Evolutionary conservation across 2,329 filamentous ascomycete species (phyloP), one percentile per base, ranked within the genome.

Genomic region (Fusarium sp.): DNA sequence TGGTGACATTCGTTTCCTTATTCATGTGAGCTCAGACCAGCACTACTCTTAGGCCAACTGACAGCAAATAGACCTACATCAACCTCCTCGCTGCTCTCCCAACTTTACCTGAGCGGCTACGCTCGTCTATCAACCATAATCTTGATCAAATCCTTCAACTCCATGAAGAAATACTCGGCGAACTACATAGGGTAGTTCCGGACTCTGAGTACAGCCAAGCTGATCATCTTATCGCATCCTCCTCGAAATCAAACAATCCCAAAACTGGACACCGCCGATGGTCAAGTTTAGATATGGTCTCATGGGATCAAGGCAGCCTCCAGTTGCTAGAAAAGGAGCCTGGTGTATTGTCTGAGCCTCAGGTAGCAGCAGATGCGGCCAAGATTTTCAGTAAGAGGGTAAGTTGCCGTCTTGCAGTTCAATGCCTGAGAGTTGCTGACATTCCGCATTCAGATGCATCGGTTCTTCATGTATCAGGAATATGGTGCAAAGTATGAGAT

Each of bases 401-500:
- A 82, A 68, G 80, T 66, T 12, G 15, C 6, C 17, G 17, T 48
- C 5, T 24, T 24, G 15, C 5, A 14, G 56, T n/a, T 24, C n/a
- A 14, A 3, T 63, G 64, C 35, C 13, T 15, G 10, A 17, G 13
- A 14, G 7, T 35, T 13, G 14, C 18, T 48, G 39, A 52, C 38
- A 35, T 22, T 15, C 24, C 54, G 36, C 20, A 39, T 20, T 59
- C 72, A 97, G 94, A 92, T 97, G 84, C 89, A 90, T 68, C 90
- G 91, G 0, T 96, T 98, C 83, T 93, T 93, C 79, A 87, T 92
- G 56, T 99, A 99, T 80, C 93, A 97, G 83, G 94, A 97, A 77
- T 99, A 98, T 80, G 93, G 94, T 41, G 93, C 93, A 58, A 96
- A 96, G 79, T 97, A 96, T 81, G 94, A 97, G 75, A 87, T 94